A percentile compares a stretch with the other conserved stretches of the same genome.
These are phyloP conservation scores for Cryptococcus neoformans DNA, from an alignment of 1,284 basidiomycete genomes.

Conservation along the genomic window DNA sequence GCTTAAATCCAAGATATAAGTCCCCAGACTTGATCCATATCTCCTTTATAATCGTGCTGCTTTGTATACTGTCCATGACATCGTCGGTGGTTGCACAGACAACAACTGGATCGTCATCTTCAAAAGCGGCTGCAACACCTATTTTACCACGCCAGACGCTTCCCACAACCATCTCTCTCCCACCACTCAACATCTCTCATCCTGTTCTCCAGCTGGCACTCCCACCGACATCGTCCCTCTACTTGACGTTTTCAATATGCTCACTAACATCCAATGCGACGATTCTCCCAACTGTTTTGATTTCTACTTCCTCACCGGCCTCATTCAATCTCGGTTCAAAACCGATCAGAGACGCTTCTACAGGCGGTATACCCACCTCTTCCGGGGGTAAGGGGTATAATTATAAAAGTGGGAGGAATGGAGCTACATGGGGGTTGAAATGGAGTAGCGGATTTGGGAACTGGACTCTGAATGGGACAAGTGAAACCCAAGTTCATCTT, in stretches of 20 bases:
- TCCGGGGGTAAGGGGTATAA: conserved; percentile 49
- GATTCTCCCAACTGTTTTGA: conserved; percentile 21
- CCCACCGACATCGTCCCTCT: conserved; percentile 15
- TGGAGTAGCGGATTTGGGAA: conserved; percentile 57
- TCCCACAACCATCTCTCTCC: conserved; percentile 5
- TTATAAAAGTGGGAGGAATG: conserved; percentile 46
- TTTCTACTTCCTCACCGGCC: conserved; percentile 49
- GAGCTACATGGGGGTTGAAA: conserved; percentile 55
- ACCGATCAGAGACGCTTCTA: conserved; percentile 57
- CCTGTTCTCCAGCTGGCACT: conserved; percentile 20
- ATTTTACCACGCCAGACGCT: too few species aligned
- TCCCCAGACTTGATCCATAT: too few species aligned
- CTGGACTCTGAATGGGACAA: conserved; percentile 55
- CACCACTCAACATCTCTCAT: conserved; percentile 20
- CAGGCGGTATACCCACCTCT: conserved; percentile 52
- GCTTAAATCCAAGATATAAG: too few species aligned
- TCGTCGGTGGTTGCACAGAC: too few species aligned
- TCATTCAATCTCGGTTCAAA: conserved; percentile 55
- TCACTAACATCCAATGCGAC: conserved; percentile 25
- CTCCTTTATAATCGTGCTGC: too few species aligned
- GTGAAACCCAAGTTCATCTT: conserved; percentile 23
- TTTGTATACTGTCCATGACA: too few species aligned
- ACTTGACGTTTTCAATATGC: conserved; percentile 31
- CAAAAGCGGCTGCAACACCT: too few species aligned
- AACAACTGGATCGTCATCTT: too few species aligned